Evolutionary conservation across 306 rosid species (phyloP), one percentile per base, ranked within the genome.

Genomic region (Cucurbita maxima): DNA sequence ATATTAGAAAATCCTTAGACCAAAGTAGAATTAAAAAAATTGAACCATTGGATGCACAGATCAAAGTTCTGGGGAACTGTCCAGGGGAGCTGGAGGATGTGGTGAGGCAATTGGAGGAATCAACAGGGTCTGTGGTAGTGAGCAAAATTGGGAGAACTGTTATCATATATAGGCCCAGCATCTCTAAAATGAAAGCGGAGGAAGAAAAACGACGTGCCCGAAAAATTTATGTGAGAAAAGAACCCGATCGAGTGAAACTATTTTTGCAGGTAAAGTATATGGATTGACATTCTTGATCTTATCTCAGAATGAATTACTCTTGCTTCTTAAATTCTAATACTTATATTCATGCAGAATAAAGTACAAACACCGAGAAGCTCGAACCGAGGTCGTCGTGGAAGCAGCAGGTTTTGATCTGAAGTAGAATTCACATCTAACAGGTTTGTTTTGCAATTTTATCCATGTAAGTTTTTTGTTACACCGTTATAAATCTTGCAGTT

Each of bases 11-110:
- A 41, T 40, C 71, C 34, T 63, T 18, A 3, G 30, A 36, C 13
- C 48, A 62, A 37, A 38, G 50, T 38, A 41, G 18, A 66, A 18
- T 43, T 1, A 18, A 44, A 40, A 40, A 36, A 51, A 50, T n/a
- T 54, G 47, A 51, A 71, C 61, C 3, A 30, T 30, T 51, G 30
- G 61, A 66, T 41, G 44, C 89, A 93, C 89, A 93, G 98, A 87
- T 90, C 75, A 93, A 93, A 82, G 78, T 93, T 77, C 94, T 88
- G 66, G 75, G 89, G 73, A 88, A 89, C 69, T 93, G 98, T 77
- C 96, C 97, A 0, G 92, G 88, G 58, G 98, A 90, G 86, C 81
- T 90, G 58, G 96, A 86, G 7, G 96, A 90, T 75, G 88, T 72
- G 55, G 88, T 89, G 63, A 85, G 78, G 86, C 90, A 82, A 88